Conservation (phyloP, 257 asterid genomes). For the Thymus mandschuricus region DNA sequence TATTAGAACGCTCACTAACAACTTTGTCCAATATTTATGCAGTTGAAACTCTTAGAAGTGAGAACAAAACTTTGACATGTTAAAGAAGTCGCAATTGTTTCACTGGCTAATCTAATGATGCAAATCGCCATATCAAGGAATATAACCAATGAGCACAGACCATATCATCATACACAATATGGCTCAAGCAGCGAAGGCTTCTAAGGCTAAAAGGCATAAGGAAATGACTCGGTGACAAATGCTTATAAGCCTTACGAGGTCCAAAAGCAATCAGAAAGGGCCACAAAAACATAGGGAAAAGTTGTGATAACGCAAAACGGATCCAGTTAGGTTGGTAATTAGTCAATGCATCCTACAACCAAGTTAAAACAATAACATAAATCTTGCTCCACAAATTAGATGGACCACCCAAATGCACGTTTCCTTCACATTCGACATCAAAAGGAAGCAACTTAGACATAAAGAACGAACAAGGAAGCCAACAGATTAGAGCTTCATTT, state of each 20-base stretch:
- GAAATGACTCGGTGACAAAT: neutral
- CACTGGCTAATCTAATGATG: neutral
- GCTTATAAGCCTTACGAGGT: neutral
- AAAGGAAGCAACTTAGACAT: neutral
- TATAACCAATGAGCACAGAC: neutral
- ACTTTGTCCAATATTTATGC: neutral
- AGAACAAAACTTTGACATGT: neutral
- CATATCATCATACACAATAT: neutral
- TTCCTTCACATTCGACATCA: neutral
- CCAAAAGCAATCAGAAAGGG: neutral
- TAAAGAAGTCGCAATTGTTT: slow-evolving; percentile 16
- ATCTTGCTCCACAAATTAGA: neutral
- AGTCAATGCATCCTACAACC: neutral
- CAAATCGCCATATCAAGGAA: neutral
- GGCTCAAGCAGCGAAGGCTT: neutral
- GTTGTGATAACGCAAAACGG: neutral
- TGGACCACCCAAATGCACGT: slow-evolving; percentile 6
- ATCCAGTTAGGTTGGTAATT: neutral
- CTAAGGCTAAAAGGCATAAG: neutral
- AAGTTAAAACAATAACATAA: slow-evolving; percentile 6
- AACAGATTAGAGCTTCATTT: neutral
- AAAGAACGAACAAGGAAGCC: neutral
- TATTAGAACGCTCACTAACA: neutral
- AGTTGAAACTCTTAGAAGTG: neutral
- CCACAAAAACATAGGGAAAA: neutral